Conservation (phyloP, 305 asterid genomes). For the Fraxinus platypoda region DNA sequence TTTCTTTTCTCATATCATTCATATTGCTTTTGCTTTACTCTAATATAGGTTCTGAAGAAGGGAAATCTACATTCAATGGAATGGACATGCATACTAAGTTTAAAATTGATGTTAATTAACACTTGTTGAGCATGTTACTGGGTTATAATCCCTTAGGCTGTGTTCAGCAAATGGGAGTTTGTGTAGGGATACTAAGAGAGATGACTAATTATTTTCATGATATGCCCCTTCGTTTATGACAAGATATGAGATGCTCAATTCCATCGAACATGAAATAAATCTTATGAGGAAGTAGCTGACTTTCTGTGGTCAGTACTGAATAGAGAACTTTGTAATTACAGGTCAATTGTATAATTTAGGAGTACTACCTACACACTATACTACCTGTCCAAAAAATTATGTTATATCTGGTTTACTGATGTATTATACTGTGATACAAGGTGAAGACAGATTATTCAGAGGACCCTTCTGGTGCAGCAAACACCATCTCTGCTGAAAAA, state of each 20-base stretch:
- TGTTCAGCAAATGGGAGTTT: not conserved
- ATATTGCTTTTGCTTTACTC: slow-evolving; percentile 5
- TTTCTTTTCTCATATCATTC: not conserved
- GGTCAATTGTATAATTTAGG: not conserved
- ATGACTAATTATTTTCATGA: not conserved
- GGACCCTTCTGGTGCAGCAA: slow-evolving; percentile 37
- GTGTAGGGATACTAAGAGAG: not conserved
- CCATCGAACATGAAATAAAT: not conserved
- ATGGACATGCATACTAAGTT: not conserved
- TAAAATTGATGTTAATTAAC: not conserved
- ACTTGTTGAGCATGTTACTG: slow-evolving; percentile 17
- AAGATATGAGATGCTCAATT: not conserved
- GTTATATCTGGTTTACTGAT: not conserved
- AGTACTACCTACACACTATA: not conserved
- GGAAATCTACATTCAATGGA: not conserved
- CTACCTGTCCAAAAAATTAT: not conserved
- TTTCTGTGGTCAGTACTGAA: not conserved
- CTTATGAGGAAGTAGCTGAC: not conserved
- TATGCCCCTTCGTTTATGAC: not conserved
- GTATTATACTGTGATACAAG: slow-evolving; percentile 32
- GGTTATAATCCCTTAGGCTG: slow-evolving; percentile 6
- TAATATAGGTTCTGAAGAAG: slow-evolving; percentile 17
- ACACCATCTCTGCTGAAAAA: slow-evolving; percentile 38
- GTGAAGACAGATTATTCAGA: slow-evolving; percentile 38
- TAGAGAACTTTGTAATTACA: not conserved